Conservation (phyloP, 2,329 filamentous ascomycete species). For the Colletotrichum coccodes region DNA sequence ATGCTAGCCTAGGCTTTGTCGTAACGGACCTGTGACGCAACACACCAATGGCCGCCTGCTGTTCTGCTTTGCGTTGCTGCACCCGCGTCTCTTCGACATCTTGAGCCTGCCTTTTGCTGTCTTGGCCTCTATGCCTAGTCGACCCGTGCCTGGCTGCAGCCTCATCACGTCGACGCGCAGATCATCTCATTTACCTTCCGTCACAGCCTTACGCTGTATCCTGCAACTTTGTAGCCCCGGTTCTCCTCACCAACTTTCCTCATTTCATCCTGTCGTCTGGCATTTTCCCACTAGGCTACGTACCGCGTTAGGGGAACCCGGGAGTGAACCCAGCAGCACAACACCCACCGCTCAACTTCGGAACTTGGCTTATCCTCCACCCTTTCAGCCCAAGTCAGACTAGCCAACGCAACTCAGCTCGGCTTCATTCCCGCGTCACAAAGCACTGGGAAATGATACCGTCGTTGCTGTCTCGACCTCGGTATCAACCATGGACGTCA, state of each 20-base stretch:
- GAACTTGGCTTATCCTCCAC: neutral
- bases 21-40: neutral
- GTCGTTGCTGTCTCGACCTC: constrained; percentile 3
- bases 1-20: neutral
- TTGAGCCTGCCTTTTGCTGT: neutral
- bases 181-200: neutral
- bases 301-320: neutral
- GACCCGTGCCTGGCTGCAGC: neutral
- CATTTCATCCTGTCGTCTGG: neutral
- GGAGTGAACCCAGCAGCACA: constrained; percentile 9
- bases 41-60: neutral
- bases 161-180: constrained; percentile 1
- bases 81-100: constrained; percentile 5
- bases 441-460: constrained; percentile 8
- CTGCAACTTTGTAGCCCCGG: neutral
- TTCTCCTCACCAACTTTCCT: neutral
- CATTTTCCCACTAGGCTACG: neutral
- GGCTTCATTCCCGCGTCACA: neutral
- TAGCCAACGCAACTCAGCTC: neutral
- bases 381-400: neutral
- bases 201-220: neutral
- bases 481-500: constrained; percentile 76
- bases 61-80: neutral
- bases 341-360: constrained; percentile 1
- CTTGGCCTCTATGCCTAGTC: neutral